phyloP scores from a whole-genome alignment of 169 alveolate species.

The Eimeria tenella region DNA sequence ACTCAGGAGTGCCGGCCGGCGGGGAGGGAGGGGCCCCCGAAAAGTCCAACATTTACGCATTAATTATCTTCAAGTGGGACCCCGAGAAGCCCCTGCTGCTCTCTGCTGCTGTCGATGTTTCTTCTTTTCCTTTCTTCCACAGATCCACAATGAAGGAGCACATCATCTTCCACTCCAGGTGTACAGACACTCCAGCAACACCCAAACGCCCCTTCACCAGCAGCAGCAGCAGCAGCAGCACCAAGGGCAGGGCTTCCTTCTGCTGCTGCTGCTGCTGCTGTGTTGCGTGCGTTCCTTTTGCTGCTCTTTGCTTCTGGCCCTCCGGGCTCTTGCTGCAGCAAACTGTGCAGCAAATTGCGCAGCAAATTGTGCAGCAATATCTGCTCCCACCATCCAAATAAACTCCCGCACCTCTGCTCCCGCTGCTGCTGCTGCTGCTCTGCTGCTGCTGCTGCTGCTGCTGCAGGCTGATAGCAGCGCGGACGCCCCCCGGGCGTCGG shows the following conservation, averaged over 20 bases:
- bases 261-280: too few relatives aligned
- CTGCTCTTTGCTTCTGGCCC: too few relatives aligned
- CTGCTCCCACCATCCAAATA: too few relatives aligned
- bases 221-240: slow-evolving; percentile 11
- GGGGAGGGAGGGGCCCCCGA: background rate
- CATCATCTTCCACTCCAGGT: slow-evolving; percentile 84
- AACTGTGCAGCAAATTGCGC: too few relatives aligned
- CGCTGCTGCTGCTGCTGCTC: too few relatives aligned
- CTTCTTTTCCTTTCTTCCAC: slow-evolving; percentile 84
- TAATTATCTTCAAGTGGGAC: slow-evolving; percentile 89
- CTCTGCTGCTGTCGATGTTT: slow-evolving; percentile 79
- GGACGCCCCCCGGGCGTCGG: slow-evolving; percentile 91
- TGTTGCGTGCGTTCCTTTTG: too few relatives aligned
- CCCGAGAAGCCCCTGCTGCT: slow-evolving; percentile 89
- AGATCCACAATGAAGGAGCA: slow-evolving; percentile 88
- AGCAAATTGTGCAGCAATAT: too few relatives aligned
- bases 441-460: background rate
- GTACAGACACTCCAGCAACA: background rate
- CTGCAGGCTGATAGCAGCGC: slow-evolving; percentile 87
- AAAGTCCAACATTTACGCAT: slow-evolving; percentile 87
- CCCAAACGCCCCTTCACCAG: background rate
- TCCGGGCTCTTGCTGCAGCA: too few relatives aligned
- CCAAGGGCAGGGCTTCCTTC: background rate
- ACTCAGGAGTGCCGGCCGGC: background rate
- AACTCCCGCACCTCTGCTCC: too few relatives aligned